Base-by-base conservation (phyloP, 2,329 filamentous ascomycete genomes). In the Trichoderma guizhouense region DNA sequence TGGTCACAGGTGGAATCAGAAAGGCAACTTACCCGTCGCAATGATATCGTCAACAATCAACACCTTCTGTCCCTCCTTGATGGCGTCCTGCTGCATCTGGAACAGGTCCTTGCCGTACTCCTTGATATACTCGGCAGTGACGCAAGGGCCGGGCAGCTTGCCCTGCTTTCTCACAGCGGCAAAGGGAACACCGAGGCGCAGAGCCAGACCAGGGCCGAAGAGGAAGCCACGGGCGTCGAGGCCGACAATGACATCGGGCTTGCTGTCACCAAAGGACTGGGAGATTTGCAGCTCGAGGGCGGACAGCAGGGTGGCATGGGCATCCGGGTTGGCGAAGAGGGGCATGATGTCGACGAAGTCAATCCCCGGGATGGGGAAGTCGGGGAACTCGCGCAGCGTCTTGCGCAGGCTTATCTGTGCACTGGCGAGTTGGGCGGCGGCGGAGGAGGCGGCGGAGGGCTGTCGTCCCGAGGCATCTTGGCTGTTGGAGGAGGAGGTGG, bases 271-370 rank as follows among this genome's bases (percentile, higher is more conserved):
- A 73, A 91, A 91, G 74, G 86, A 86, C 77, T 91, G 85, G 71
- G 88, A 84, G 75, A 97, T 87, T 82, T 97, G 92, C 74, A 98
- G 87, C 83, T 97, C 93, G 76, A 98, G 92, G 63, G 94, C 93
- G 78, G 91, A 89, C 81, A 98, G 86, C 72, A 99, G 91, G 71
- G 90, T 87, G 76, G 88, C 86, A 84, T 98, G 95, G 73, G 93
- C 86, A 66, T 82, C 80, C 70, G 91, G 90, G 79, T 94, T 88
- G 81, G 93, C 90, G 86, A 99, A 98, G 80, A 98, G 91, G 73
- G 96, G 96, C 83, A 99, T 91, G 84, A 99, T 98, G 81, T 99
- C 96, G 85, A 98, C 94, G 84, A 99, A 99, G 79, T 97, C 88
- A 80, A 99, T 95, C 82, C 96, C 95, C 60, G 92, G 91, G 76